phyloP scores from a whole-genome alignment of 371 early-diverging fungal genomes.

The Mortierella sp. region DNA sequence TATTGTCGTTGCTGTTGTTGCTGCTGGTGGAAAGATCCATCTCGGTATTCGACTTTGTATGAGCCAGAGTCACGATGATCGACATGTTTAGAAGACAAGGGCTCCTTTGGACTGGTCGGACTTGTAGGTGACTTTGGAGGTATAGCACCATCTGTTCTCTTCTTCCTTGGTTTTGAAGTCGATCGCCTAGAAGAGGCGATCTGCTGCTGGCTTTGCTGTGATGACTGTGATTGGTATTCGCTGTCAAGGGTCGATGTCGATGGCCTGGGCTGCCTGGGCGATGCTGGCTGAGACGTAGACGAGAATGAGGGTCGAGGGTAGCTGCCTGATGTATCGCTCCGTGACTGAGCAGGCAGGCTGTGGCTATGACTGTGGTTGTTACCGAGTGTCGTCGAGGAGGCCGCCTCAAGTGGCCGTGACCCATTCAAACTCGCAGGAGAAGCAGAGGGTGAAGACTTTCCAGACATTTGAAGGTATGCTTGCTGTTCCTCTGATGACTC shows the following conservation, averaged over 20 bases:
- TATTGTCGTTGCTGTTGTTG: not conserved
- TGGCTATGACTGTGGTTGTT: not conserved
- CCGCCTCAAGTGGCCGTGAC: not conserved
- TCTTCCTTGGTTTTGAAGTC: not conserved
- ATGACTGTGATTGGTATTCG: not conserved
- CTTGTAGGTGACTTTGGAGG: not conserved
- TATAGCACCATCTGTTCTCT: not conserved
- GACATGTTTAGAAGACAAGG: not conserved
- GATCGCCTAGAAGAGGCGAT: not conserved
- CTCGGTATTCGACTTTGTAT: conserved; percentile 23
- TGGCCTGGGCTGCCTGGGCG: not conserved
- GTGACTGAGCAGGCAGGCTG: not conserved
- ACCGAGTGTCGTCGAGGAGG: not conserved
- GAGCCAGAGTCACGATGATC: conserved; percentile 20
- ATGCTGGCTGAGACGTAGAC: not conserved
- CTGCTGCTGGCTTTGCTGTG: not conserved
- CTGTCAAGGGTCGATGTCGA: not conserved
- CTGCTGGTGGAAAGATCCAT: not conserved
- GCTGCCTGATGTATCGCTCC: not conserved
- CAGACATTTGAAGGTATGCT: conserved; percentile 6
- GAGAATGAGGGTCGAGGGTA: not conserved
- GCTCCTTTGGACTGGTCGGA: not conserved
- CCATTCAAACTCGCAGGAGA: conserved; percentile 18
- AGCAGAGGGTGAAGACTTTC: conserved; percentile 9
- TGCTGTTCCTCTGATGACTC: conserved; percentile 2